Evolutionary conservation across 176 grass and related monocot genomes (phyloP), one percentile per base, ranked within the genome.

Genomic region (Leersia perrieri): DNA sequence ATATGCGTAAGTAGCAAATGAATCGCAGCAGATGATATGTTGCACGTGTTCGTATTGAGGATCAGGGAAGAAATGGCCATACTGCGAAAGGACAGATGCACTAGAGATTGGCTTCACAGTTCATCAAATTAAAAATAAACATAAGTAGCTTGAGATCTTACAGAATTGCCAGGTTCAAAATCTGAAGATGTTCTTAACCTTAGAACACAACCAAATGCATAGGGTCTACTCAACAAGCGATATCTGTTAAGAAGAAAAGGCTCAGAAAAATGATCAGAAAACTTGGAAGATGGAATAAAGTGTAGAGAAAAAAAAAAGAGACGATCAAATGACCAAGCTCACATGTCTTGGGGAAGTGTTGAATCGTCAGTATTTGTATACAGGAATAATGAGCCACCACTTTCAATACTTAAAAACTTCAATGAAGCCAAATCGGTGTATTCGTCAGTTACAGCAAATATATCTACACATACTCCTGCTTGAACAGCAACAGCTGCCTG

Each of bases 31-130:
- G 60, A 99, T 99, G 60, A 99, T 99, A 84, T 99, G 96, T 73
- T 99, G 96, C 77, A 99, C 96, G 83, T 93, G 91, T 87, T 99
- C 92, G 84, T 99, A 99, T 63, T 99, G 96, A 76, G 96, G 92
- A 70, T 99, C 96, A 71, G 90, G 88, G 61, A 95, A 99, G 84
- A 99, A 99, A 95, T 99, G 96, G 11, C 92, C 96, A 74, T 91
- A 99, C 96, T 99, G 90, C 26, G 13, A 83, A 86, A 89, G 10
- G 35, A 66, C 0, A 14, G 30, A 61, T 44, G 35, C 11, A 60
- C 85, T 85, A 73, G 61, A 44, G 76, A 89, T 16, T 58, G 34
- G 41, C 11, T 74, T 68, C 34, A 79, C 5, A 40, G 3, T 60
- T 34, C 36, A 84, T 15, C 47, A 61, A 75, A 13, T n/a, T 47